Percentiles rank a stretch among this genome's conserved stretches.
phyloP scores from a whole-genome alignment of 2,329 filamentous ascomycete genomes.

The Plenodomus biglobosus region DNA sequence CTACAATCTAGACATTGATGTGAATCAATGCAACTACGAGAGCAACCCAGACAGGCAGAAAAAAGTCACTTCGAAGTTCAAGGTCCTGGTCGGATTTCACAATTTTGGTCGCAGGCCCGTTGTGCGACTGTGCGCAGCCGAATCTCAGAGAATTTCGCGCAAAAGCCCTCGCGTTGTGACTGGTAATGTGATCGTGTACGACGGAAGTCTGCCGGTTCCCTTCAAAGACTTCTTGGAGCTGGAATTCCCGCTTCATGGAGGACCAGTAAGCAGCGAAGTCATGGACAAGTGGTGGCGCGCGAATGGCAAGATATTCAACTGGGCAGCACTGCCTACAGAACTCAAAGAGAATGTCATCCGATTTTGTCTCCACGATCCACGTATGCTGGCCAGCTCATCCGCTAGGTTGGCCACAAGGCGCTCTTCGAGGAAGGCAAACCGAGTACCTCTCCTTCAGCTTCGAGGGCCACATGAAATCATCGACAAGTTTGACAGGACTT shows the following conservation, averaged over 20 bases:
- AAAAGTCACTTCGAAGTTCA: neutral
- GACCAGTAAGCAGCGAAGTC: neutral
- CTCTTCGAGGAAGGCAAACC: neutral
- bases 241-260: constrained; percentile 3
- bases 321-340: constrained; percentile 27
- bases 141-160: neutral
- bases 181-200: neutral
- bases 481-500: constrained; percentile 19
- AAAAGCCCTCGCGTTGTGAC: neutral
- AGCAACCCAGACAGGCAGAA: neutral
- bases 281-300: constrained; percentile 24
- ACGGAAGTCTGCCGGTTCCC: neutral
- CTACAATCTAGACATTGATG: constrained; percentile 4
- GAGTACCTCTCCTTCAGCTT: neutral
- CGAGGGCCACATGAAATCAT: constrained; percentile 18
- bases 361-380: constrained; percentile 17
- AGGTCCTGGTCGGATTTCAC: constrained; percentile 10
- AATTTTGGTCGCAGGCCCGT: constrained; percentile 1
- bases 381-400: neutral
- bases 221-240: constrained; percentile 8
- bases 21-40: constrained; percentile 2
- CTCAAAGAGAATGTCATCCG: constrained; percentile 29
- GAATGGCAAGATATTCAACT: constrained; percentile 33
- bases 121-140: constrained; percentile 1
- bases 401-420: neutral